Percentiles rank a stretch among this genome's conserved stretches.
Conservation (phyloP, 257 asterid species). For the Apocynum venetum region DNA sequence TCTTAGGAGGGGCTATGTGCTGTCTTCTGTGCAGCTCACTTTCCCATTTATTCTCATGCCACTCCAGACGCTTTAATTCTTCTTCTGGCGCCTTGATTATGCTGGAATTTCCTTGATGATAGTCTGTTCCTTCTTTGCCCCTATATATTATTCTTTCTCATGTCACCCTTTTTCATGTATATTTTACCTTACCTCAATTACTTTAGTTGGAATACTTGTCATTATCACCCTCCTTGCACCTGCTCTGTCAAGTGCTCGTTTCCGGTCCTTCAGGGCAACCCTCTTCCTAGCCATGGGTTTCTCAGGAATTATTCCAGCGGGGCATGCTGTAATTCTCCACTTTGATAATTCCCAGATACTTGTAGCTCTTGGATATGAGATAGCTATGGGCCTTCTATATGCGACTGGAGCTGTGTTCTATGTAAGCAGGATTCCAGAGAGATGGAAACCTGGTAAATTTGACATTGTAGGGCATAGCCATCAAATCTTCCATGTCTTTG, state of each 20-base stretch:
- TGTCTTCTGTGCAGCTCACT: conserved; percentile 70
- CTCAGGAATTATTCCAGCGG: conserved; percentile 80
- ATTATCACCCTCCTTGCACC: conserved; percentile 70
- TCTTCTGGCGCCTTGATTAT: conserved; percentile 96
- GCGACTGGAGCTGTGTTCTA: conserved; percentile 68
- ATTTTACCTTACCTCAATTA: conserved; percentile 58
- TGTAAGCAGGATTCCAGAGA: conserved; percentile 73
- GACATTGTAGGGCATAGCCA: conserved; percentile 92
- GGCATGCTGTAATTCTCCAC: conserved; percentile 58
- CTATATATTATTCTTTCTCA: conserved; percentile 67
- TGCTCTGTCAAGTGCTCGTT: conserved; percentile 46
- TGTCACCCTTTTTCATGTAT: conserved; percentile 54
- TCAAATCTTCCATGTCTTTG: conserved; percentile 81
- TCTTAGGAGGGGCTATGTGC: conserved; percentile 78
- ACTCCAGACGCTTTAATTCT: conserved; percentile 61
- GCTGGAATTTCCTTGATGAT: conserved; percentile 87
- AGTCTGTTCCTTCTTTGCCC: conserved; percentile 77
- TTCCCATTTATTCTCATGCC: conserved; percentile 90
- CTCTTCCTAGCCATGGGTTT: conserved; percentile 84
- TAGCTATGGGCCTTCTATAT: conserved; percentile 65
- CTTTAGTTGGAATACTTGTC: conserved; percentile 49
- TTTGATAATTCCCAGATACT: conserved; percentile 47
- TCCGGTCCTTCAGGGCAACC: conserved; percentile 62
- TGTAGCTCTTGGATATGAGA: conserved; percentile 64
- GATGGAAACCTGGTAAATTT: conserved; percentile 81